phyloP scores from a whole-genome alignment of 1,284 basidiomycete species.

The Fomitopsis palustris region DNA sequence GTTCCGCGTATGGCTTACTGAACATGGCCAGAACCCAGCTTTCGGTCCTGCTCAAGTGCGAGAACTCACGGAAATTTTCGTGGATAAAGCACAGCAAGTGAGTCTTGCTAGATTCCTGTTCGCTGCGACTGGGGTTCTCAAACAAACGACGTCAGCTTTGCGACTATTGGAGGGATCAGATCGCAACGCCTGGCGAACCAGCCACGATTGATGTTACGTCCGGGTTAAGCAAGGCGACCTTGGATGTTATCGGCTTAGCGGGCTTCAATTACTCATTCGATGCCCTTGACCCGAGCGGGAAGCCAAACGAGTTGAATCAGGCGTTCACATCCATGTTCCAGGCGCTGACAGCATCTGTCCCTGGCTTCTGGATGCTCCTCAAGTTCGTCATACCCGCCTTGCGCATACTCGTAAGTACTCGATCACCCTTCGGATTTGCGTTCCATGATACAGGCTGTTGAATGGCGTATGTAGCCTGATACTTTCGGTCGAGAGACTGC shows the following conservation, averaged over 20 bases:
- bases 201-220: slow-evolving; percentile 35
- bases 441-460: background rate
- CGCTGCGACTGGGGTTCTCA: background rate
- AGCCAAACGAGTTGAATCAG: slow-evolving; percentile 35
- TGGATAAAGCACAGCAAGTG: slow-evolving; percentile 47
- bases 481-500: slow-evolving; percentile 17
- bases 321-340: slow-evolving; percentile 32
- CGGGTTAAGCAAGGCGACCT: slow-evolving; percentile 41
- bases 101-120: background rate
- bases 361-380: background rate
- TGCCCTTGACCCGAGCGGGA: slow-evolving; percentile 25
- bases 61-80: slow-evolving; percentile 50
- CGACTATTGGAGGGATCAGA: slow-evolving; percentile 20
- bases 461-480: slow-evolving; percentile 25
- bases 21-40: slow-evolving; percentile 45
- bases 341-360: background rate
- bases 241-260: slow-evolving; percentile 50
- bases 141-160: slow-evolving; percentile 20
- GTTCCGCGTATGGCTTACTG: too few relatives aligned
- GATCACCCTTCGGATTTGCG: background rate
- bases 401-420: slow-evolving; percentile 12
- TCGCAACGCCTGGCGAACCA: slow-evolving; percentile 3
- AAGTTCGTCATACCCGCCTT: slow-evolving; percentile 6
- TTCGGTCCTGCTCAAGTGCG: slow-evolving; percentile 54
- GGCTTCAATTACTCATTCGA: slow-evolving; percentile 54